Percentiles rank a stretch among this genome's conserved stretches.
Conservation (phyloP, 2,329 filamentous ascomycete genomes). For the Rosellinia necatrix region DNA sequence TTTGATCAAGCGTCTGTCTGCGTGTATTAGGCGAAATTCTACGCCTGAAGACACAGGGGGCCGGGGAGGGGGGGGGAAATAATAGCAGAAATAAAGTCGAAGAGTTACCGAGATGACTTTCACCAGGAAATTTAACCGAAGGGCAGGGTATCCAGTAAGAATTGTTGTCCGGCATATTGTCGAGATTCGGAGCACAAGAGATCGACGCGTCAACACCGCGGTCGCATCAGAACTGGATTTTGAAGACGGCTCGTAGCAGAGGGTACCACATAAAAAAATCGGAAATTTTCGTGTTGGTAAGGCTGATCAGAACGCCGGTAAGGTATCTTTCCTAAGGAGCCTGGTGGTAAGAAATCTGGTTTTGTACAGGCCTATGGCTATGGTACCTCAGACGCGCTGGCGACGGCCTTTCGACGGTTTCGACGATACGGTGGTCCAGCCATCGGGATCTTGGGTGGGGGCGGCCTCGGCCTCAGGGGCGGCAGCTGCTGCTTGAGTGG, state of each 20-base stretch:
- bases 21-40: conserved; percentile 17
- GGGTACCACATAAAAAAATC: conserved; percentile 27
- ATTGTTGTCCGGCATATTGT: conserved; percentile 20
- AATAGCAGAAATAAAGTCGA: conserved; percentile 18
- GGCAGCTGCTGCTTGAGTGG: conserved; percentile 35
- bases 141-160: conserved; percentile 26
- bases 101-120: conserved; percentile 15
- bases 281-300: conserved; percentile 33
- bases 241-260: conserved; percentile 26
- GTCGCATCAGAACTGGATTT: conserved; percentile 22
- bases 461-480: conserved; percentile 40
- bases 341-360: conserved; percentile 34
- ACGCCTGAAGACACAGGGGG: conserved; percentile 16
- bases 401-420: conserved; percentile 49
- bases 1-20: conserved; percentile 10
- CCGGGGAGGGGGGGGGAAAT: too few relatives aligned
- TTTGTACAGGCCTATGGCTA: conserved; percentile 31
- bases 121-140: conserved; percentile 16
- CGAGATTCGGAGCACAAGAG: conserved; percentile 17
- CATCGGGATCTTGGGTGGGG: conserved; percentile 59
- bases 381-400: conserved; percentile 19
- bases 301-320: conserved; percentile 33
- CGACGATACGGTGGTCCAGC: conserved; percentile 64
- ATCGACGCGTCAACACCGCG: conserved; percentile 10
- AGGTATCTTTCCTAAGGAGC: conserved; percentile 26